These are phyloP conservation scores for Globisporangium takayamanum DNA, from an alignment of 352 stramenopile species.

Conservation along the genomic window DNA sequence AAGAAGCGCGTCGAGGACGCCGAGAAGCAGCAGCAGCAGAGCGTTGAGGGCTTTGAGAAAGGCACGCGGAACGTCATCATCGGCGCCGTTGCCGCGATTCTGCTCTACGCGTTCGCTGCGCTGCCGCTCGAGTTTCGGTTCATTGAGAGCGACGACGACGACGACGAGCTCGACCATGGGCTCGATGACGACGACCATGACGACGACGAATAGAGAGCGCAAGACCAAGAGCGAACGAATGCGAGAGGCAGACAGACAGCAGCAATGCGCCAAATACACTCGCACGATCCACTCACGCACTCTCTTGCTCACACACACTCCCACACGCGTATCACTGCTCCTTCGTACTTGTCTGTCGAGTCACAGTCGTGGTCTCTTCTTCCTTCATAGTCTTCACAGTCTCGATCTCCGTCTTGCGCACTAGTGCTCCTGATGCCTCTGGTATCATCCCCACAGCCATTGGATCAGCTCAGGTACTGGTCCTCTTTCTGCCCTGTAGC, in stretches of 20 bases:
- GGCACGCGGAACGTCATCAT: conserved; percentile 76
- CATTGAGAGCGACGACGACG: conserved; percentile 29
- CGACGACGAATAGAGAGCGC: conserved; percentile 25
- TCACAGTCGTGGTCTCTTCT: too few species aligned
- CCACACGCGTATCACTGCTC: background rate
- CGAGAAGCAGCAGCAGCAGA: conserved; percentile 15
- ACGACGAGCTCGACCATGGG: conserved; percentile 24
- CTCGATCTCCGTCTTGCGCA: too few species aligned
- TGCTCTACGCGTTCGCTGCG: conserved; percentile 66
- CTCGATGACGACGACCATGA: conserved; percentile 28
- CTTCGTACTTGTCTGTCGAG: too few species aligned
- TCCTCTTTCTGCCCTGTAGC: too few species aligned
- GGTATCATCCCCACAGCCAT: too few species aligned
- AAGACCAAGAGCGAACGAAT: conserved; percentile 1
- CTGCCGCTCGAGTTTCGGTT: conserved; percentile 57
- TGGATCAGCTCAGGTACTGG: too few species aligned
- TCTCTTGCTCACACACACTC: background rate
- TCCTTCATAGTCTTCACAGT: background rate
- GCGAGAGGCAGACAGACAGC: background rate
- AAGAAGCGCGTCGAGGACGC: conserved; percentile 31
- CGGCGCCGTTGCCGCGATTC: conserved; percentile 54
- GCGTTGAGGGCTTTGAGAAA: conserved; percentile 53
- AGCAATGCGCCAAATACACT: conserved; percentile 10
- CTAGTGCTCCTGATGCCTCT: too few species aligned
- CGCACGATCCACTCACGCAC: background rate